Evolutionary conservation across 768 basidiomycete genomes (phyloP), one percentile per base, ranked within the genome.

Genomic region (Trametes cinnabarina): DNA sequence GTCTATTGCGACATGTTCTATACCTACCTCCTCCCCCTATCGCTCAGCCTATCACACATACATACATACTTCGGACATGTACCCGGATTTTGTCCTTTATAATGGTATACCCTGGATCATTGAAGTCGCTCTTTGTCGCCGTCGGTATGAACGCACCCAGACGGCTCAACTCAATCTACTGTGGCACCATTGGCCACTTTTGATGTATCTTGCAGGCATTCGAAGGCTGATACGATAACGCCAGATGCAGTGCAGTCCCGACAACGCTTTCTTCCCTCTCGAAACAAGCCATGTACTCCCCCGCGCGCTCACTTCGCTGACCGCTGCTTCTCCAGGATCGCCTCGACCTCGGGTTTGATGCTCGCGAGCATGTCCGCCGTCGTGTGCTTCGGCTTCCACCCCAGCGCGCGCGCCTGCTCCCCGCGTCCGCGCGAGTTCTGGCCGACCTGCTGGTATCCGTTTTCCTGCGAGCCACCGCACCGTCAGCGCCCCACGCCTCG

Each of bases 341-440:
- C 25, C 57, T 63, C 54, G 12, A 55, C 43, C 57, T 60, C 54
- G 9, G 57, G 57, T 37, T 55, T 58, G 57, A 63, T 63, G 20
- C 52, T 52, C 22, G 48, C 49, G 30, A 63, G 32, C 61, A 58
- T 51, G 42, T 63, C 61, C 30, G 34, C 43, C 10, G 52, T 42
- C 15, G 41, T 55, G 34, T 55, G 50, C 49, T 41, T 28, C 1
- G 61, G 61, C 41, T 54, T 58, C 61, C 61, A 62, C 5, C 61
- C 61, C 3, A 62, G 25, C 4, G 42, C 42, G 39, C 71, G 71
- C 1, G 74, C 71, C 50, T 79, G 70, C 14, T 62, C 63, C 2
- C 55, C 67, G 10, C 66, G 62, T 5, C 55, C 62, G 15, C 68
- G 68, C 6, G 62, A 63, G 58, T 69, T 68, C 19, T 64, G 50